Evolutionary conservation across 306 rosid genomes (phyloP), one percentile per base, ranked within the genome.

Genomic region (Cajanus cajan): DNA sequence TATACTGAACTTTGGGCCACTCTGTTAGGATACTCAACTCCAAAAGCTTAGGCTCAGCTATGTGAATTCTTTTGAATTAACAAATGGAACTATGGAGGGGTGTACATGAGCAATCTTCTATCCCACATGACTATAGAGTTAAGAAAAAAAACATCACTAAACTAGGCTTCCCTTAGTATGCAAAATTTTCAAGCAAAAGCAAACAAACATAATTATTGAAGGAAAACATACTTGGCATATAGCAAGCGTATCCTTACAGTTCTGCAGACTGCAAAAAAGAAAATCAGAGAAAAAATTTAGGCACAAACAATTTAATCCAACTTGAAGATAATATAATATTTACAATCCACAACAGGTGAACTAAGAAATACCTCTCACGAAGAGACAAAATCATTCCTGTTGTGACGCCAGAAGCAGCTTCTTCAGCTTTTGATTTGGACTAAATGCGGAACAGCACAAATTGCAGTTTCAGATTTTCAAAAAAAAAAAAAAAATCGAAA

Each of bases 321-420:
- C 4, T 41, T 55, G 36, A 16, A 48, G 5, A 13, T 31, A 50
- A 28, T 11, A 71, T 11, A 28, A 61, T 25, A 18, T 55, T 13
- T 0, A 57, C 16, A 48, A 8, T 61, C 34, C 45, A 59, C 18
- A 68, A 40, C 22, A 65, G 13, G 19, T 62, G 40, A 48, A 44
- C 40, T 68, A 41, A 8, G 16, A 63, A 66, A 33, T 85, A 94
- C 98, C 96, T 86, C 88, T 92, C 97, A n/a, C 97, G 98, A 80
- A 92, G 96, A 52, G 96, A 84, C 88, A 92, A 87, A 73, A 94
- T 94, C 98, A 92, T 94, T 77, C 96, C 93, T 16, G 98, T 94
- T 54, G 97, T 89, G 15, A 84, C 91, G 6, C 97, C 96, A 33
- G 96, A 92, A 78, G 94, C 94, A 74, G 97, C 88, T 87, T 94